Evolutionary conservation across 2,329 filamentous ascomycete species (phyloP).

Genomic region (Aspergillus costaricaensis): DNA sequence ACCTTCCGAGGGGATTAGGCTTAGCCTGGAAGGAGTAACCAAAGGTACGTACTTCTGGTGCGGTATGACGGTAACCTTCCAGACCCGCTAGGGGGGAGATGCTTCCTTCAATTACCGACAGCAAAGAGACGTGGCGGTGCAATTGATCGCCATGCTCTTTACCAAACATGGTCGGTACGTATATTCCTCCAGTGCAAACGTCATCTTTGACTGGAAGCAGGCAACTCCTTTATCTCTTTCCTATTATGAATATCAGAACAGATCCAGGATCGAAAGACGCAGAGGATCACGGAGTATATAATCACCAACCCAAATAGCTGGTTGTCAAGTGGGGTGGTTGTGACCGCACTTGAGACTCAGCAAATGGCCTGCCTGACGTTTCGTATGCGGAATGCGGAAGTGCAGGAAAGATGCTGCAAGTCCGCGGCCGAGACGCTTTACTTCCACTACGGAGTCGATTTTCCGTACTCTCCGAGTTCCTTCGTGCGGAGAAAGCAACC

Average conservation of each 20-base stretch:
- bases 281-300: background rate
- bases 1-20: background rate
- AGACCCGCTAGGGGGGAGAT: background rate
- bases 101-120: slow-evolving; percentile 1
- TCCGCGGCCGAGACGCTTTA: background rate
- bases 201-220: slow-evolving; percentile 1
- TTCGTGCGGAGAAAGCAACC: background rate
- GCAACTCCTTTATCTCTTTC: background rate
- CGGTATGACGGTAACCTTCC: background rate
- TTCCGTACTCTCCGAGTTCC: background rate
- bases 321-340: background rate
- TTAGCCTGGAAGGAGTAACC: background rate
- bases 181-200: slow-evolving; percentile 1
- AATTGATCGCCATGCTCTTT: slow-evolving; percentile 4
- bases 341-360: background rate
- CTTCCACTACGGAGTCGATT: background rate
- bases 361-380: background rate
- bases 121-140: slow-evolving; percentile 18
- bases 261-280: too few species aligned
- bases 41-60: background rate
- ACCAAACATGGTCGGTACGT: background rate
- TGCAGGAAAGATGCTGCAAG: background rate
- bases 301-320: background rate
- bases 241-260: too few species aligned
- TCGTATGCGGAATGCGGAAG: background rate